Evolutionary conservation across 1,139 yeast genomes (phyloP), one percentile per base, ranked within the genome.

Genomic region (Sugiyamaella paludigena): DNA sequence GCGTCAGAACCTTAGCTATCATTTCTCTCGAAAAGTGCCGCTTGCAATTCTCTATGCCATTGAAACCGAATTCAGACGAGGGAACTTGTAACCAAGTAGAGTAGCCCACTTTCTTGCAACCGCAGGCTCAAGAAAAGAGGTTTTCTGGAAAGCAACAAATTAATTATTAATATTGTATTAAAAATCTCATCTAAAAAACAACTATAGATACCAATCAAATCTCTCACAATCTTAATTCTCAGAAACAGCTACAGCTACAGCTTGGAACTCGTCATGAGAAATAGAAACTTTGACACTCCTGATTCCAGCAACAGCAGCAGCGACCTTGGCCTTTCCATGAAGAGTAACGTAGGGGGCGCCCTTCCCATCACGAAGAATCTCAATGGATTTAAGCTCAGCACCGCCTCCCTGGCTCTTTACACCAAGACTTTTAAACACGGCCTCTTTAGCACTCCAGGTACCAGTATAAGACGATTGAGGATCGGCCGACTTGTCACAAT

Each of bases 401-500:
- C 98, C 98, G 15, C 91, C 97, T 55, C 99, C 99, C 68, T 83
- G 80, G 40, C 95, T 84, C 64, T 81, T 79, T 55, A 88, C 95
- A 55, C 95, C 92, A 63, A 92, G 77, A 16, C 96, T 87, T 76
- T 92, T 92, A 82, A 92, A 92, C 37, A 89, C 97, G 35, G 99
- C 98, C 74, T 92, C 99, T 74, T 92, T 92, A 47, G 98, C 98
- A 39, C 96, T 87, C 99, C 99, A 92, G 44, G 95, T 86, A 48
- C 99, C 99, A 33, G 98, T 91, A 71, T 79, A 92, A 7, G 97
- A 88, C 16, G 98, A 89, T 67, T 82, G 87, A 49, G 95, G 87
- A 59, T 77, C 77, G 37, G 96, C 81, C 45, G 74, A 65, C 51
- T 71, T 66, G 41, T 46, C 40, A 70, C 98, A 91, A 77, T 92